Evolutionary conservation across 768 basidiomycete species (phyloP).

Genomic region (Kwoniella shandongensis): DNA sequence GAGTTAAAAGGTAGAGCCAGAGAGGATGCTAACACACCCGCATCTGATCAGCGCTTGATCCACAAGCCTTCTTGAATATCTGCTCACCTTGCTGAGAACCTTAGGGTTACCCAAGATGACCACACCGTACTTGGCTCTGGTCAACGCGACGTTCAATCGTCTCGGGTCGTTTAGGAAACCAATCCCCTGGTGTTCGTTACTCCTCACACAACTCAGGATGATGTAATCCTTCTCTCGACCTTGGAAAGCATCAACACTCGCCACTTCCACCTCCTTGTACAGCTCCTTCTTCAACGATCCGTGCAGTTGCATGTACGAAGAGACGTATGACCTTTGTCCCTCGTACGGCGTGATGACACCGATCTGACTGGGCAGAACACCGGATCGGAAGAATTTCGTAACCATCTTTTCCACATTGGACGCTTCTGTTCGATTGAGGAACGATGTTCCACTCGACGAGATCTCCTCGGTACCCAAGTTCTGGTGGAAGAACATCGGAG

Average conservation of each 20-base stretch:
- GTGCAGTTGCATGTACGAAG: slow-evolving; percentile 99
- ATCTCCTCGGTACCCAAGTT: slow-evolving; percentile 99
- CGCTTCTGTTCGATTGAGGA: slow-evolving; percentile 96
- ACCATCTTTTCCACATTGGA: slow-evolving; percentile 99
- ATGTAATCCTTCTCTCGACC: slow-evolving; percentile 99
- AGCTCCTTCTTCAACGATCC: slow-evolving; percentile 98
- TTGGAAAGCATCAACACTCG: slow-evolving; percentile 98
- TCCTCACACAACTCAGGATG: slow-evolving; percentile 93
- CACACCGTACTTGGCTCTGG: slow-evolving; percentile 95
- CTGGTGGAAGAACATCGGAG: slow-evolving; percentile 99
- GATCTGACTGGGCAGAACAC: slow-evolving; percentile 91
- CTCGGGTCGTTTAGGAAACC: slow-evolving; percentile 98
- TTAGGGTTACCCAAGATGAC: slow-evolving; percentile 99
- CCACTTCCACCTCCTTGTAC: slow-evolving; percentile 99
- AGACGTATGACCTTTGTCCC: slow-evolving; percentile 95
- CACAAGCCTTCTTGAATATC: no score
- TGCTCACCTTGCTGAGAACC: slow-evolving; percentile 88
- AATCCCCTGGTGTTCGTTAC: slow-evolving; percentile 99
- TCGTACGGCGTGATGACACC: slow-evolving; percentile 99
- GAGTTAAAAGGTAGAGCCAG: slow-evolving; percentile 96
- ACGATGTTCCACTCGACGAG: slow-evolving; percentile 95
- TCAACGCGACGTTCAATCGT: slow-evolving; percentile 92
- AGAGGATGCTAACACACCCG: slow-evolving; percentile 79
- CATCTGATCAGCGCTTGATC: no score
- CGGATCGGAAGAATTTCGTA: slow-evolving; percentile 99